phyloP scores from a whole-genome alignment of 2,329 filamentous ascomycete species.

The Diaporthe capsici region DNA sequence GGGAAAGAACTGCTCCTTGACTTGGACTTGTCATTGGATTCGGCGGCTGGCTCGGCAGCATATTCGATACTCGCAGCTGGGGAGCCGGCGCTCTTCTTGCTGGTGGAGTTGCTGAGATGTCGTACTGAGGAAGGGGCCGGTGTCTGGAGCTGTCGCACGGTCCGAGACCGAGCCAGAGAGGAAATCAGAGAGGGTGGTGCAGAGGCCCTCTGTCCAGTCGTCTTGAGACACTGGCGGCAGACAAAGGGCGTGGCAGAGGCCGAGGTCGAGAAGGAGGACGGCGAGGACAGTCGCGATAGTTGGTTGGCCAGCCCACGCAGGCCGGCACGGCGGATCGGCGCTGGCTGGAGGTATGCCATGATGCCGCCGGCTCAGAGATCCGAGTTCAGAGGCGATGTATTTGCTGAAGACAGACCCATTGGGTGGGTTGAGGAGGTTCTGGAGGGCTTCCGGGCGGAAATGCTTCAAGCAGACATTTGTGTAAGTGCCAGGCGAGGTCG shows the following conservation, averaged over 20 bases:
- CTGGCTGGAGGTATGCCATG: slow-evolving; percentile 40
- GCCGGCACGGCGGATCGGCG: slow-evolving; percentile 34
- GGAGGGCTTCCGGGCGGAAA: background rate
- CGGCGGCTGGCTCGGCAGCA: slow-evolving; percentile 14
- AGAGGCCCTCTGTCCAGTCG: background rate
- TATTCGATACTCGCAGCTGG: slow-evolving; percentile 26
- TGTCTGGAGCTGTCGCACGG: background rate
- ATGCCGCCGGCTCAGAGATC: slow-evolving; percentile 29
- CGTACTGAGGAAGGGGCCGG: slow-evolving; percentile 28
- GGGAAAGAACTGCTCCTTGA: slow-evolving; percentile 61
- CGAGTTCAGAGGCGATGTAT: background rate
- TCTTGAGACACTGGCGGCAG: slow-evolving; percentile 62
- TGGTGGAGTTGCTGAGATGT: slow-evolving; percentile 36
- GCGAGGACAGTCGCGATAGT: slow-evolving; percentile 31
- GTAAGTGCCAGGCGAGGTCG: background rate
- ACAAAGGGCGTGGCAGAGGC: slow-evolving; percentile 52
- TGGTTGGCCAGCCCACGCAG: slow-evolving; percentile 38
- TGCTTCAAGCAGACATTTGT: background rate
- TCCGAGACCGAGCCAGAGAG: slow-evolving; percentile 14
- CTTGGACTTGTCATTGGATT: slow-evolving; percentile 32
- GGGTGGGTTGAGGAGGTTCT: background rate
- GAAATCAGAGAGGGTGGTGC: slow-evolving; percentile 23
- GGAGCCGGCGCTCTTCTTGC: slow-evolving; percentile 33
- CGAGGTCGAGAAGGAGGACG: slow-evolving; percentile 35
- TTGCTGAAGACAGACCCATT: background rate